phyloP scores from a whole-genome alignment of 2,329 filamentous ascomycete species.

The Ophioceras dolichostomum region DNA sequence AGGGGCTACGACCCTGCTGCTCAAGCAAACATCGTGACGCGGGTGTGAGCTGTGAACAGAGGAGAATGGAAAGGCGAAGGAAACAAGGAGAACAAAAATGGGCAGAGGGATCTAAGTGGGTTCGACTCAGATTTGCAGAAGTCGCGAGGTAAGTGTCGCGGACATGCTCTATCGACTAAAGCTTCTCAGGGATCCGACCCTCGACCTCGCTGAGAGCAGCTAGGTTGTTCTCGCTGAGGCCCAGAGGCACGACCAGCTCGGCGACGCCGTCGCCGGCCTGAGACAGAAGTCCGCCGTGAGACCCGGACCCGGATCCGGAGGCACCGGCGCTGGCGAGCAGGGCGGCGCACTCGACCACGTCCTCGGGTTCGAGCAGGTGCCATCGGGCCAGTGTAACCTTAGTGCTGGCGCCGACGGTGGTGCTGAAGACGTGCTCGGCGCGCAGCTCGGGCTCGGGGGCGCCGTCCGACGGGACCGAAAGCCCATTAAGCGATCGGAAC shows the following conservation, averaged over 20 bases:
- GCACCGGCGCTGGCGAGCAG: conserved; percentile 36
- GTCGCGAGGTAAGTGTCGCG: too few species aligned
- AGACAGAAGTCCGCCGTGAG: too few species aligned
- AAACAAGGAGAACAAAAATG: too few species aligned
- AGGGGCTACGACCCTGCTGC: too few species aligned
- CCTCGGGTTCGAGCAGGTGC: conserved; percentile 78
- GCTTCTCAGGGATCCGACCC: conserved; percentile 31
- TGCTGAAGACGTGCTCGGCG: conserved; percentile 67
- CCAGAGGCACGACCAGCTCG: conserved; percentile 8
- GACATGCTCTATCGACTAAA: too few species aligned
- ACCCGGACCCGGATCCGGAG: conserved; percentile 11
- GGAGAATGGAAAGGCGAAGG: too few species aligned
- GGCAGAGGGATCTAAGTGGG: too few species aligned
- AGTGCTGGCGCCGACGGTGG: conserved; percentile 82
- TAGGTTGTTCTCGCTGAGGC: conserved; percentile 41
- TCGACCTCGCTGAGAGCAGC: conserved; percentile 41
- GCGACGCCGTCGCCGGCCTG: conserved; percentile 17
- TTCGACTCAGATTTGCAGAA: too few species aligned
- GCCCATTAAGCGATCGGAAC: conserved; percentile 68
- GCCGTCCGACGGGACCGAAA: conserved; percentile 23
- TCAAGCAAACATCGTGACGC: too few species aligned
- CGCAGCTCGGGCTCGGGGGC: conserved; percentile 36
- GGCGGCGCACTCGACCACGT: conserved; percentile 63
- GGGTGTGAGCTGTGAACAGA: too few species aligned
- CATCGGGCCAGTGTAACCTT: conserved; percentile 86